Evolutionary conservation across 139 green algal species (phyloP), one percentile per base, ranked within the genome.

Genomic region (Chlamydomonas eustigma): DNA sequence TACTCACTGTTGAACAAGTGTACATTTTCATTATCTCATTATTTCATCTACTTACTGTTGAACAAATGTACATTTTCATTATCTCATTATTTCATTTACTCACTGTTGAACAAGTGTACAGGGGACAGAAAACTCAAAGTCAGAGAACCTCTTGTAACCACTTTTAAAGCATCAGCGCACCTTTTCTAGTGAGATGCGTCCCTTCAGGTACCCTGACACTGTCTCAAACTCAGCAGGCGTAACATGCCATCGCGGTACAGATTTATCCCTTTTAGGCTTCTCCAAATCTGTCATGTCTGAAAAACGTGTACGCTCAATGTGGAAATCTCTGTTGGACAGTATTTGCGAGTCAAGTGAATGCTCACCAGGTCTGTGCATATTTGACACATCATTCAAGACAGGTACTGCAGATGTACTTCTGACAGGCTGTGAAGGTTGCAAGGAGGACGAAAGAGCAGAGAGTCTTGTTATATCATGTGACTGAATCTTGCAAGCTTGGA

Each of bases 161-260:
- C n/a, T n/a, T n/a, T n/a, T n/a, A n/a, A n/a, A n/a, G n/a, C n/a
- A n/a, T n/a, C n/a, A n/a, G n/a, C 18, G 0, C 37, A 90, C 81
- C 80, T 90, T 91, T 2, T 92, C 88, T 4, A 86, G 52, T 0
- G 85, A 89, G 2, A 94, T 81, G 3, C 90, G 76, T 28, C 85
- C 83, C 1, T 81, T 82, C 83, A 94, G 89, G 82, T 93, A 94
- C 4, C 79, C 75, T 0, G 86, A 88, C 4, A 87, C 36, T 1
- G 65, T 80, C 4, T 84, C 63, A 35, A 94, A 81, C 81, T 94
- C 90, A 3, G 31, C 58, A 25, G 83, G 34, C 8, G 77, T 85
- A 5, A 94, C 84, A 71, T 92, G 93, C 79, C 89, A 90, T 50
- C 80, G 39, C 0, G 78, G 80, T 31, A 39, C 34, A 24, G 65